Conservation (phyloP, 2,329 filamentous ascomycete genomes). For the Paecilomyces niveus region DNA sequence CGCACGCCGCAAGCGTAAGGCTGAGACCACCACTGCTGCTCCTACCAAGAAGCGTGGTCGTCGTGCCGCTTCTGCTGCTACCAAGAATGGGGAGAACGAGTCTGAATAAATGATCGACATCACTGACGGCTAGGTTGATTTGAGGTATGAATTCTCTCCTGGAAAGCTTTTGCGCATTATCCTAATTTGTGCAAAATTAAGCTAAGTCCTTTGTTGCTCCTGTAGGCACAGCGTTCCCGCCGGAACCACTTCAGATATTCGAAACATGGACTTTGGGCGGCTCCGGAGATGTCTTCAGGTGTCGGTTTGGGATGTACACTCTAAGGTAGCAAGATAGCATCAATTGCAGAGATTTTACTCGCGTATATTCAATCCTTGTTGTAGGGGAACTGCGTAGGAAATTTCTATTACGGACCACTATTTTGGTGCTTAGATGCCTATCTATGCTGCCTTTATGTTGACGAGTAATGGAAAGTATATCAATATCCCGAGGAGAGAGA, state of each 20-base stretch:
- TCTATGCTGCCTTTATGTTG: too few species aligned
- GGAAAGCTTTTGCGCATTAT: not conserved
- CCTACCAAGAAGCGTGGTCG: not conserved
- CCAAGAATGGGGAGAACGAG: not conserved
- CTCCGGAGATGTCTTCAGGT: not conserved
- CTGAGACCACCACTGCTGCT: not conserved
- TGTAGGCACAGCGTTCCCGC: not conserved
- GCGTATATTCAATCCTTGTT: not conserved
- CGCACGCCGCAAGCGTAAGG: not conserved
- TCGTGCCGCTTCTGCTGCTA: not conserved
- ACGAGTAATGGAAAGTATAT: too few species aligned
- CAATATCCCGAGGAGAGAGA: too few species aligned
- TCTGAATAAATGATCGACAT: too few species aligned
- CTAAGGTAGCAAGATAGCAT: not conserved
- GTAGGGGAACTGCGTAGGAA: not conserved
- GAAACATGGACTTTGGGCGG: not conserved
- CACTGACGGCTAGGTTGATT: not conserved
- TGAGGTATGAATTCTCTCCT: not conserved
- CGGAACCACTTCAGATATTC: not conserved
- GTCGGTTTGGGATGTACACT: not conserved
- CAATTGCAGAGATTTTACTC: not conserved
- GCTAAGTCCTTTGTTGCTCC: not conserved
- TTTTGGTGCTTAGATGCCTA: too few species aligned
- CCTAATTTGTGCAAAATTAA: not conserved
- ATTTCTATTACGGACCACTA: too few species aligned